These are phyloP conservation scores for Acorus calamus DNA, from an alignment of 106 monocot species.

Conservation along the genomic window DNA sequence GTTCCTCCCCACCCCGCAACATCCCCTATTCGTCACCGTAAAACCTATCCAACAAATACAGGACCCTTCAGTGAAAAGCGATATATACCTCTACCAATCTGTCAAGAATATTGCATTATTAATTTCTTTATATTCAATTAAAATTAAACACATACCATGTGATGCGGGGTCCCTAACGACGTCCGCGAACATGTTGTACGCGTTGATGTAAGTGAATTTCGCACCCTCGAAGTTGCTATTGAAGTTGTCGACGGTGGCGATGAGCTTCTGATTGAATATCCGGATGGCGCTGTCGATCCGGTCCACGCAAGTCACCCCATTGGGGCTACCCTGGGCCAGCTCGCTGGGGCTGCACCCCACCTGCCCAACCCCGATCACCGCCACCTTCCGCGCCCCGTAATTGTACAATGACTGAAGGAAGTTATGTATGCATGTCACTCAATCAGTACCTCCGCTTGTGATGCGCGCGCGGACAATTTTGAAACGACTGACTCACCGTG, in stretches of 20 bases:
- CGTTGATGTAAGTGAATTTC: constrained; percentile 81
- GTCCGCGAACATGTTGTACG: constrained; percentile 49
- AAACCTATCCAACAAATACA: constrained; percentile 24
- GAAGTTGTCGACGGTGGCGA: constrained; percentile 40
- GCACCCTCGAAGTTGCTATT: constrained; percentile 57
- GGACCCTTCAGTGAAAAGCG: no score
- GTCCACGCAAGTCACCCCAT: constrained; percentile 54
- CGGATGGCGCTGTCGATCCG: constrained; percentile 31
- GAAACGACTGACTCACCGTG: constrained; percentile 9
- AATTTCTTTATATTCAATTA: no score
- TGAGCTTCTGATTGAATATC: constrained; percentile 29
- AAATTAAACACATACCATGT: constrained; percentile 20
- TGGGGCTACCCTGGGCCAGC: constrained; percentile 51
- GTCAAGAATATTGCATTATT: no score
- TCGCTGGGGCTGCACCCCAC: constrained; percentile 85
- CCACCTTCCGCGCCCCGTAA: constrained; percentile 50
- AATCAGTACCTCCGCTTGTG: no score
- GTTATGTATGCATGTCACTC: neutral
- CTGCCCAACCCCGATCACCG: constrained; percentile 61
- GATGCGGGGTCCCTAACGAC: constrained; percentile 33
- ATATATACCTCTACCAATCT: no score
- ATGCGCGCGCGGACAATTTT: no score
- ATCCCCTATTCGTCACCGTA: constrained; percentile 55
- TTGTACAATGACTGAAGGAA: constrained; percentile 16
- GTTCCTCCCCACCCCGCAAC: constrained; percentile 92